These are phyloP conservation scores for Circinella minor DNA, from an alignment of 371 early-diverging fungal species.

Conservation along the genomic window DNA sequence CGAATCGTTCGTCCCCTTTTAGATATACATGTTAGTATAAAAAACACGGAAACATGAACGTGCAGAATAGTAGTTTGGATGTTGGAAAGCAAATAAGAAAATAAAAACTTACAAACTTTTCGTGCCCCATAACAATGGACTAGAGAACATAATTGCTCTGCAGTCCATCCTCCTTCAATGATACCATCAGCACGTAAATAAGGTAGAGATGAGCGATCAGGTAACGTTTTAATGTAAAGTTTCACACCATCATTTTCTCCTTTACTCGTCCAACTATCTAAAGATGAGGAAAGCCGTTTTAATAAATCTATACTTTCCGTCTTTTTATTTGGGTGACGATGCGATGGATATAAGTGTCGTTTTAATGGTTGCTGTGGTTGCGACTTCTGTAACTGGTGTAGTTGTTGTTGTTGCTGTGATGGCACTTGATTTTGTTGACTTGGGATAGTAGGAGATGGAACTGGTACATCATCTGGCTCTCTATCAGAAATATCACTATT, in stretches of 20 bases:
- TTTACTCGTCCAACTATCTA: conserved; percentile 22
- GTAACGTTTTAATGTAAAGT: conserved; percentile 1
- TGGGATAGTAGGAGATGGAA: neutral
- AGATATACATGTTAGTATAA: no score
- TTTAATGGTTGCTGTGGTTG: neutral
- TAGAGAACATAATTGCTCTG: conserved; percentile 57
- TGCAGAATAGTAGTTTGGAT: no score
- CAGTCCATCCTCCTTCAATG: conserved; percentile 58
- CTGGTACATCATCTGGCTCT: neutral
- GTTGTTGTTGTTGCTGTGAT: conserved; percentile 10
- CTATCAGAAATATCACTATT: conserved; percentile 20
- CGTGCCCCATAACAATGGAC: conserved; percentile 50
- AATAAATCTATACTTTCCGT: conserved; percentile 18
- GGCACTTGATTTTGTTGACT: neutral
- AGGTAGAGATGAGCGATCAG: conserved; percentile 31
- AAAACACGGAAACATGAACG: no score
- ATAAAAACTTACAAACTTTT: conserved; percentile 41
- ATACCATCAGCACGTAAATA: conserved; percentile 53
- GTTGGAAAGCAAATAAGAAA: neutral
- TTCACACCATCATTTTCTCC: conserved; percentile 15
- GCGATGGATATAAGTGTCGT: conserved; percentile 24
- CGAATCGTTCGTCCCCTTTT: conserved; percentile 60
- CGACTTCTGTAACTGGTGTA: neutral
- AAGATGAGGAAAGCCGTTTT: conserved; percentile 24
- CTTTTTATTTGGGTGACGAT: conserved; percentile 28